Base-by-base conservation (phyloP, 768 basidiomycete species). In the Mycena olivaceomarginata region DNA sequence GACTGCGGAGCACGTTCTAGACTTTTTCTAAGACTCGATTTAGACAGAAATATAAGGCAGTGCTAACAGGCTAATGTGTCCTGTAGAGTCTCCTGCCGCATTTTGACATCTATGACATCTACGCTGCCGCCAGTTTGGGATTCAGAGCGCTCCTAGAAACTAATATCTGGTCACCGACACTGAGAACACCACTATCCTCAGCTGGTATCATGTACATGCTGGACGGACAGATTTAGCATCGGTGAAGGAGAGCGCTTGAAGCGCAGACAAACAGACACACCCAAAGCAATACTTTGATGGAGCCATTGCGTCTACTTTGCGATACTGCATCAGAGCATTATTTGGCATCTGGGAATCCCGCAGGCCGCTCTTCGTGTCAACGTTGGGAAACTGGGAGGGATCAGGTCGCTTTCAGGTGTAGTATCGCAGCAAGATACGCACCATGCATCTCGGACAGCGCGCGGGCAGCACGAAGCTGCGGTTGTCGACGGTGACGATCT, bases 321-420 rank as follows among this genome's bases (percentile, higher is more conserved):
- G 78, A 20, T 79, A 79, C 72, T 79, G 78, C 78, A 79, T 79
- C 78, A 79, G 71, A 20, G 78, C 78, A 18, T 79, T 77, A 16
- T 79, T 79, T 0, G 78, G 78, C 78, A 79, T 79, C 68, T 73
- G 53, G 11, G 78, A 46, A 31, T 79, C 78, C 22, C 78, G 78
- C 41, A 53, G 66, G 5, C 78, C 78, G 18, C 25, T 70, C 57
- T 76, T 72, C 37, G 78, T 76, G 51, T 79, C 78, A n/a, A 79
- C 78, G 37, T 79, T 79, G 37, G 78, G 78, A 68, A 79, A 79
- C 77, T 78, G 46, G 7, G 0, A 25, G 18, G 51, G 18, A 25
- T 5, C 10, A 16, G 12, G 31, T 51, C 51, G 39, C 11, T 15
- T 2, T 4, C 31, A 15, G 18, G 48, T 68, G 11, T 45, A 56